phyloP scores from a whole-genome alignment of 2,329 filamentous ascomycete species.

The Trichoderma arundinaceum region DNA sequence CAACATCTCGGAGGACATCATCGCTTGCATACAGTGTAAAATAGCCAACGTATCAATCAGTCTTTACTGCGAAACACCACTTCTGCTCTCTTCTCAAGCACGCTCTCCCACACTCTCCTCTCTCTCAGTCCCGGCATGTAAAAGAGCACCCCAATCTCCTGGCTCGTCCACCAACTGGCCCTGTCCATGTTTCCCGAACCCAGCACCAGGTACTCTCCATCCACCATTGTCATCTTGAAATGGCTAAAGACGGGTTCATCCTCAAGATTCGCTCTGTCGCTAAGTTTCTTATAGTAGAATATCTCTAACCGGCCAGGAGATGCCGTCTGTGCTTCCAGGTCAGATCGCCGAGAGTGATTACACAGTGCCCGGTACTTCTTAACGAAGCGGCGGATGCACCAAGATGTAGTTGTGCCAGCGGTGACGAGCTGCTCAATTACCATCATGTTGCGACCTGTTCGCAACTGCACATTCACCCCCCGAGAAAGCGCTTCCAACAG shows the following conservation, averaged over 20 bases:
- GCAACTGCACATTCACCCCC: constrained; percentile 70
- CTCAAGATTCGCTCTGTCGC: constrained; percentile 37
- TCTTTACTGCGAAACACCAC: constrained; percentile 38
- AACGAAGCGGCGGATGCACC: constrained; percentile 66
- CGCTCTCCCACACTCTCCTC: constrained; percentile 47
- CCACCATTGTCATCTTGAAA: constrained; percentile 77
- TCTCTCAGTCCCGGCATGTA: constrained; percentile 49
- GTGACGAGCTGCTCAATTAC: constrained; percentile 80
- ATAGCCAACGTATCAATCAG: neutral
- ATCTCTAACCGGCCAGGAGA: constrained; percentile 60
- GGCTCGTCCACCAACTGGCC: constrained; percentile 85
- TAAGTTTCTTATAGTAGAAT: constrained; percentile 60
- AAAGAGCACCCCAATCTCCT: constrained; percentile 75
- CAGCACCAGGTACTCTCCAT: constrained; percentile 69
- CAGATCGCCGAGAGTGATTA: constrained; percentile 34
- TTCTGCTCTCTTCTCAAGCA: constrained; percentile 47
- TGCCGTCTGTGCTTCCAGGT: constrained; percentile 52
- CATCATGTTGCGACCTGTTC: constrained; percentile 75
- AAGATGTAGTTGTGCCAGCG: constrained; percentile 72
- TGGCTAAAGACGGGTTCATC: constrained; percentile 75
- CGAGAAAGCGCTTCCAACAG: constrained; percentile 66
- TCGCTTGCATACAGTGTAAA: neutral
- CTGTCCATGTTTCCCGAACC: constrained; percentile 86
- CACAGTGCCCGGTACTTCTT: constrained; percentile 54
- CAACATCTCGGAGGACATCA: neutral